Evolutionary conservation across 1,139 yeast species (phyloP), one percentile per base, ranked within the genome.

Genomic region (Yamadazyma dendronema): DNA sequence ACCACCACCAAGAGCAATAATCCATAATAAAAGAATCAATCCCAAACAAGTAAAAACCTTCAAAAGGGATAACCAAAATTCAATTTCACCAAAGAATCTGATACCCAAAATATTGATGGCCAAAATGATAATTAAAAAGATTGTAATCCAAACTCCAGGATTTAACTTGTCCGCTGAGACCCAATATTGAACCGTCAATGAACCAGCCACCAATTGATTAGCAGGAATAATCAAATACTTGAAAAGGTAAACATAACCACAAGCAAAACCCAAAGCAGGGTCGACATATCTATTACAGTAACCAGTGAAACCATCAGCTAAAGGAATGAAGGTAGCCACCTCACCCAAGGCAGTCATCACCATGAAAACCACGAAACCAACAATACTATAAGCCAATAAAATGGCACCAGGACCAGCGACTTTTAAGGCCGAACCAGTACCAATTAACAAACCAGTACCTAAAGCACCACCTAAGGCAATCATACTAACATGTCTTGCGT

Each of bases 281-380:
- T 82, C 88, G 40, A 77, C 79, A 50, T 80, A 83, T 43, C 89
- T 67, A 36, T 77, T 71, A 40, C 84, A 79, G 54, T 81, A 83
- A 48, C 84, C 82, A 21, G 87, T 78, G 57, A 81, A 82, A 23
- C 88, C 88, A 53, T 81, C 84, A 12, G 77, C 70, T 49, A 82
- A 64, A 14, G 89, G 89, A 38, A 80, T 68, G 50, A 74, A 81
- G 12, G 88, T 71, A n/a, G 88, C 85, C 65, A 84, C 78, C 60
- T 83, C 92, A 33, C 90, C 89, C 37, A 84, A 65, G 12, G 81
- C 81, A 46, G 80, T 67, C 86, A 83, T 80, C 33, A 81, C 85
- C 65, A 78, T 71, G 52, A 71, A 83, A 23, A 82, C 89, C 37
- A 79, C 66, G 30, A 78, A 54, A 16, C 89, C 89, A 47, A 82